phyloP scores from a whole-genome alignment of 352 stramenopile genomes.

The Pythium chondricola region DNA sequence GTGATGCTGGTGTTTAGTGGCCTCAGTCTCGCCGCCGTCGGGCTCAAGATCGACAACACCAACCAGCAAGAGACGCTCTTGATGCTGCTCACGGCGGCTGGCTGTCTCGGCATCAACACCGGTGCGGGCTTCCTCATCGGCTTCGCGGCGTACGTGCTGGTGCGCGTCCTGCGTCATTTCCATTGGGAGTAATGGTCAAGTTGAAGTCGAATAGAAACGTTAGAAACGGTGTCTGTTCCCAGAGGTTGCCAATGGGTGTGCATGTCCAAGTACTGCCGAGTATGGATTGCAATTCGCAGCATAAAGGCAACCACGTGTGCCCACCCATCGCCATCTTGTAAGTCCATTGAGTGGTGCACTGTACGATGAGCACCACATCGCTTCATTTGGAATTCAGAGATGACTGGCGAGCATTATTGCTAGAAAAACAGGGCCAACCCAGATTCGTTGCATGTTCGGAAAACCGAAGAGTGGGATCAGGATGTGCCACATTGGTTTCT shows the following conservation, averaged over 20 bases:
- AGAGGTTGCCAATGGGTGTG: not conserved
- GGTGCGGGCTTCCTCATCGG: slow-evolving; percentile 27
- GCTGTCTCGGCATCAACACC: slow-evolving; percentile 25
- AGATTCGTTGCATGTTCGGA: slow-evolving; percentile 1
- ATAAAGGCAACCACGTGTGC: no score
- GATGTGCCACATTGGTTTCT: no score
- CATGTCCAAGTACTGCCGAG: no score
- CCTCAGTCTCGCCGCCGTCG: slow-evolving; percentile 22
- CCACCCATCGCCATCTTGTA: no score
- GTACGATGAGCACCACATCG: no score
- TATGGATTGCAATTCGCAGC: no score
- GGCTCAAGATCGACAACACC: slow-evolving; percentile 25
- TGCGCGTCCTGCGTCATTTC: slow-evolving; percentile 13
- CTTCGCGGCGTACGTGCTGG: slow-evolving; percentile 17
- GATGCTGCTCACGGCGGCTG: slow-evolving; percentile 22
- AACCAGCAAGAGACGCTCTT: slow-evolving; percentile 21
- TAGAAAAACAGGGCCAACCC: not conserved
- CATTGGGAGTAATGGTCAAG: slow-evolving; percentile 12
- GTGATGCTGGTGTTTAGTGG: slow-evolving; percentile 30
- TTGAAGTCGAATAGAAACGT: slow-evolving; percentile 1
- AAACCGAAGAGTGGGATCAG: no score
- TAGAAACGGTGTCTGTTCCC: not conserved
- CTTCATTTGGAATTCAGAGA: no score
- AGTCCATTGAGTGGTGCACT: no score
- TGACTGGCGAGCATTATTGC: no score